Conservation (phyloP, 805 yeast species). For the Candida golubevii region DNA sequence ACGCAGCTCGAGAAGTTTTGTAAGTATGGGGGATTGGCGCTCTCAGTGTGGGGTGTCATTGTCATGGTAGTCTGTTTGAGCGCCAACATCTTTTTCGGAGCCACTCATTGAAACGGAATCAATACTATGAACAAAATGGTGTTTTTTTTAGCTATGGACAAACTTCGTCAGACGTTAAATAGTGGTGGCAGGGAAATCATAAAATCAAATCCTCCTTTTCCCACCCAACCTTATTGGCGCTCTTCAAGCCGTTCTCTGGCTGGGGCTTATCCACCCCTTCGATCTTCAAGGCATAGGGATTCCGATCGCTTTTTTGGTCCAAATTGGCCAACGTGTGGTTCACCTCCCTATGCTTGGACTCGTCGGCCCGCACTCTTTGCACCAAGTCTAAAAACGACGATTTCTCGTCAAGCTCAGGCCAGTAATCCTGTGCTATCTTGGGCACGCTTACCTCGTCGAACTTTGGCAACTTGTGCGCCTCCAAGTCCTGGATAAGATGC, state of each 20-base stretch:
- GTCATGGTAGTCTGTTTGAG: constrained; percentile 68
- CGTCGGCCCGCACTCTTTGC: constrained; percentile 65
- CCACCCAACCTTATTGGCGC: constrained; percentile 37
- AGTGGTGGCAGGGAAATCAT: not conserved
- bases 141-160: too few relatives aligned
- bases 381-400: constrained; percentile 58
- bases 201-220: constrained; percentile 35
- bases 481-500: constrained; percentile 50
- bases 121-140: not conserved
- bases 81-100: constrained; percentile 44
- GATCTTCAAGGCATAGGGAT: constrained; percentile 57
- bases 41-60: constrained; percentile 63
- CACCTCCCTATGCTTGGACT: constrained; percentile 75
- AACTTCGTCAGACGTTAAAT: not conserved
- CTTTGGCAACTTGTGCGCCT: constrained; percentile 48
- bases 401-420: constrained; percentile 50
- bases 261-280: constrained; percentile 32
- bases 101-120: constrained; percentile 23
- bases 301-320: constrained; percentile 49
- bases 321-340: constrained; percentile 73
- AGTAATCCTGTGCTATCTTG: constrained; percentile 57
- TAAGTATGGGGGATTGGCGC: constrained; percentile 47
- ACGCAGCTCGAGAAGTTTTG: constrained; percentile 29
- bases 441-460: constrained; percentile 47
- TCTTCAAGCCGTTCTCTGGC: constrained; percentile 34